Base-by-base conservation (phyloP, 768 basidiomycete species). In the Amyloporia xantha region DNA sequence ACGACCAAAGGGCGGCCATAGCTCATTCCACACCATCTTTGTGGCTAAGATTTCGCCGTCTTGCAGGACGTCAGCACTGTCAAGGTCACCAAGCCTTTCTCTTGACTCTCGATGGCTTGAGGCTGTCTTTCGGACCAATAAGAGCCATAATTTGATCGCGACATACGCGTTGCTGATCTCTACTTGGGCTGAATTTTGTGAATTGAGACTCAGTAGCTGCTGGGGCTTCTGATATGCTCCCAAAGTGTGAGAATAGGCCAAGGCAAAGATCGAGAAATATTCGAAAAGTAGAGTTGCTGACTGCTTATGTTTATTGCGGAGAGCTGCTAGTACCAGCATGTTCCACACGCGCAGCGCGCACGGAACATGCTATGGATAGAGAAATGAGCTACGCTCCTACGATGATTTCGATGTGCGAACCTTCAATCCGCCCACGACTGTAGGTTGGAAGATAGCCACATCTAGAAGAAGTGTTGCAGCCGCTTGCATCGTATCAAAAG, bases 111-210 rank as follows among this genome's bases (percentile, higher is more conserved):
- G 11, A 27, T 19, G 11, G 2, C 17, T 9, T 12, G 23, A 15
- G 12, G 40, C 21, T 37, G 39, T 25, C 42, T 17, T 42, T 21
- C 49, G 0, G 61, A 76, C 77, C 11, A 86, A 64, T 50, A 86
- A 64, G 7, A 89, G 59, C 86, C 86, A 89, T 1, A 86, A 64
- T 58, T 85, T 86, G 57, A 86, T 75, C 0, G 82, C 71, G 24
- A 80, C 73, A 56, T 82, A 84, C 1, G 81, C 82, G 56, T 82
- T 76, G 59, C 85, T 86, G 40, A 88, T 71, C 52, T 84, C 82
- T 0, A 72, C 68, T 27, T 76, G 74, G 4, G 74, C 75, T 4
- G 68, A 59, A 25, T 78, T 74, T 9, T 70, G 60, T 0, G 41
- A 21, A 2, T 53, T 54, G 11, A 68, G 61, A 30, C 59, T 59